Evolutionary conservation across 345 rosid genomes (phyloP), one percentile per base, ranked within the genome.

Genomic region (Acer saccharum): DNA sequence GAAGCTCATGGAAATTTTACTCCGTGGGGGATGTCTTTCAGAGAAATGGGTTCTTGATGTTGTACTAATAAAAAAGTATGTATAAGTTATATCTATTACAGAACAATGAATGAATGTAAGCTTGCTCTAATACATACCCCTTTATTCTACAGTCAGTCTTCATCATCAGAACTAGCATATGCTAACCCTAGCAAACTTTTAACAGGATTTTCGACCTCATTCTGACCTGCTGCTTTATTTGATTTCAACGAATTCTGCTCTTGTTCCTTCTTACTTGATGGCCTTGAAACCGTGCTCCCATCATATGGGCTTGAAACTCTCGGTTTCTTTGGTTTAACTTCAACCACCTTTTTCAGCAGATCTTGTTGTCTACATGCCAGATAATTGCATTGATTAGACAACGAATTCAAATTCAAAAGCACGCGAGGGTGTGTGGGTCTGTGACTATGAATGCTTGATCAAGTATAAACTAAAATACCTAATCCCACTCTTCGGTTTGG

Each of bases 401-500:
- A 72, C 39, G 12, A 65, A 58, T 35, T 35, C 55, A 27, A 25
- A 73, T 44, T 67, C 29, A 27, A 41, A 27, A 71, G 43, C 23
- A 27, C 39, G 6, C 65, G 3, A 52, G 4, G 35, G 69, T 57
- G 39, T 4, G 14, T 17, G 23, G 58, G 25, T 44, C 20, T 44
- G 21, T 23, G 25, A 10, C 23, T 46, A 23, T 14, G 25, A 3
- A 16, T 25, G 9, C 6, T 48, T 16, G 1, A 10, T 13, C 20
- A 12, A 16, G 25, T 21, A 13, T 43, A 61, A 77, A 58, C 48
- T 29, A 65, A 73, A 57, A 72, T 79, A 94, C 97, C 98, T 94
- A 72, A 94, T 96, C 71, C 98, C 94, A 77, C 98, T 92, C 88
- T 91, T 96, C 60, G 97, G 89, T 84, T 96, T 96, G 58, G 98